These are phyloP conservation scores for Helicosporidium sp. DNA, from an alignment of 139 green algal species.

Conservation along the genomic window DNA sequence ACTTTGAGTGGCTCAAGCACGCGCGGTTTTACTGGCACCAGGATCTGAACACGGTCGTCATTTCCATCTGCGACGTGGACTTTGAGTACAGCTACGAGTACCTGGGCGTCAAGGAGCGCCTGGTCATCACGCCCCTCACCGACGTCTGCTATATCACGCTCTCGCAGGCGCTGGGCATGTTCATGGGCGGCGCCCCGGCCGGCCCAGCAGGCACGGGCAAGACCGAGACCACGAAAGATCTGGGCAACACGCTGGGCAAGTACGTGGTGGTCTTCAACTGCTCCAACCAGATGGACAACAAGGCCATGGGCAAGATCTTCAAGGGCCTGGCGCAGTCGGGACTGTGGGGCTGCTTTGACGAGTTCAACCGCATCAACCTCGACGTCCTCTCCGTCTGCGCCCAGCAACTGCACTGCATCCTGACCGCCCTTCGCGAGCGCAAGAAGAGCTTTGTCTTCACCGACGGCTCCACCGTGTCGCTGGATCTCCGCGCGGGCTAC, in stretches of 20 bases:
- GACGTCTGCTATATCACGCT: constrained; percentile 94
- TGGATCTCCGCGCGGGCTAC: constrained; percentile 79
- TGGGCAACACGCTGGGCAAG: constrained; percentile 85
- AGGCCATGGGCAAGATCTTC: constrained; percentile 93
- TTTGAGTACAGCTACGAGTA: constrained; percentile 95
- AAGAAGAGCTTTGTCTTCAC: constrained; percentile 84
- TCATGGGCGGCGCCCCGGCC: constrained; percentile 77
- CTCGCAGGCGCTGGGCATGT: constrained; percentile 84
- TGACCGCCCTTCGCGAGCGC: constrained; percentile 75
- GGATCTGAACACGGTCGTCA: constrained; percentile 75
- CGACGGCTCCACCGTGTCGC: constrained; percentile 56
- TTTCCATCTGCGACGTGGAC: constrained; percentile 90
- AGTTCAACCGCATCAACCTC: constrained; percentile 98
- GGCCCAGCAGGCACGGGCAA: constrained; percentile 85
- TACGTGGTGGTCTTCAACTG: constrained; percentile 96
- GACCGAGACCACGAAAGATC: constrained; percentile 92
- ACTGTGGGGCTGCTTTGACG: constrained; percentile 91
- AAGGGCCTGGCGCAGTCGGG: constrained; percentile 83
- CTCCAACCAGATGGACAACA: constrained; percentile 91
- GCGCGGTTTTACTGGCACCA: constrained; percentile 84
- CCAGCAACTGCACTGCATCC: constrained; percentile 81
- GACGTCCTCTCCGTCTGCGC: constrained; percentile 88
- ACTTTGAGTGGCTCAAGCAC: constrained; percentile 97
- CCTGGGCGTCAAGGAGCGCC: constrained; percentile 81
- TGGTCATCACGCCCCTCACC: constrained; percentile 89